phyloP scores from a whole-genome alignment of 257 asterid species.

The Cruciata laevipes region DNA sequence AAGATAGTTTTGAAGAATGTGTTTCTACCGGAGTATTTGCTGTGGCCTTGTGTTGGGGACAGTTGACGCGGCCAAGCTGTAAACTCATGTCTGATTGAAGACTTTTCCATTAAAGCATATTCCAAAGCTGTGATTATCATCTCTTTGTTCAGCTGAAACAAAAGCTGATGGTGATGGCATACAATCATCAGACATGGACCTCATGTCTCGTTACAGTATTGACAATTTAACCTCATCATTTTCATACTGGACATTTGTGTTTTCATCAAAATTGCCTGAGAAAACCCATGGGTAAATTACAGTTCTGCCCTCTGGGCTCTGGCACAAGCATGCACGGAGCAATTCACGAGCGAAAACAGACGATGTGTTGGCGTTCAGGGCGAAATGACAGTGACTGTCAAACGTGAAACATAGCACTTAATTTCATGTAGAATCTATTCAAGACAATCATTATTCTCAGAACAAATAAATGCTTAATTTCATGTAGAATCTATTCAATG shows the following conservation, averaged over 20 bases:
- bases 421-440: neutral
- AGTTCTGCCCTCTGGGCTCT: neutral
- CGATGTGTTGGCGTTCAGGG: neutral
- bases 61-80: no score
- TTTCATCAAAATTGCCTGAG: no score
- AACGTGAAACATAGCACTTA: no score
- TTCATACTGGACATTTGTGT: neutral
- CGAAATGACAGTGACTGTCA: neutral
- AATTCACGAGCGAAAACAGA: neutral
- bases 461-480: neutral
- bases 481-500: neutral
- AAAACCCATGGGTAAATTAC: neutral
- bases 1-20: no score
- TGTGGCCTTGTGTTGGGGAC: neutral
- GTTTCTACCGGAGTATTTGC: neutral
- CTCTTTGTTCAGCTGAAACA: neutral
- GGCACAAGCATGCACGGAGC: neutral
- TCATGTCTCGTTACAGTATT: neutral
- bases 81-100: neutral
- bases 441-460: neutral
- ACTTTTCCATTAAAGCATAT: neutral
- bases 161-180: neutral
- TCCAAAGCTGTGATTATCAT: neutral
- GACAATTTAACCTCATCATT: neutral
- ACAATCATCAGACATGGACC: neutral